Evolutionary conservation across 768 basidiomycete species (phyloP).

Genomic region (Serendipita sp.): DNA sequence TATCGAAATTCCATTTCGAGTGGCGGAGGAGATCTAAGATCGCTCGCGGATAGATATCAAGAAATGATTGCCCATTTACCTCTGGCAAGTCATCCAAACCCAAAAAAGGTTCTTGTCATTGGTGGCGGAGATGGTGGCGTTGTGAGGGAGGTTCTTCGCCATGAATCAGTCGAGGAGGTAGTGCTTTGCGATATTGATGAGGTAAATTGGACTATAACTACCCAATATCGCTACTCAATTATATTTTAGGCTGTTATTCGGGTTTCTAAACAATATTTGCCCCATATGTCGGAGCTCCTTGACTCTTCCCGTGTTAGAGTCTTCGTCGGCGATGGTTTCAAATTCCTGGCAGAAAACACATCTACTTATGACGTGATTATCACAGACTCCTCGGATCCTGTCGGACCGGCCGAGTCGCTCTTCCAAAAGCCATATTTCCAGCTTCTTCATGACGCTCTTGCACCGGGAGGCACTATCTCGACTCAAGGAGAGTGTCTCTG

Average conservation of each 20-base stretch:
- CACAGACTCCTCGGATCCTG: constrained; percentile 96
- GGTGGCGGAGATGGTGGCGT: constrained; percentile 98
- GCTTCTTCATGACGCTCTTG: constrained; percentile 76
- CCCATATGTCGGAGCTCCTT: constrained; percentile 81
- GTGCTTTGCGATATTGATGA: constrained; percentile 97
- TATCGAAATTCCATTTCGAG: constrained; percentile 11
- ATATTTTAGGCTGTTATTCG: constrained; percentile 66
- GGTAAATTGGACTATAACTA: constrained; percentile 23
- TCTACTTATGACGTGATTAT: constrained; percentile 91
- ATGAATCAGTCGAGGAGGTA: constrained; percentile 75
- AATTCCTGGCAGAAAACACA: constrained; percentile 80
- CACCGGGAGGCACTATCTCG: constrained; percentile 80
- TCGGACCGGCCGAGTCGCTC: constrained; percentile 83
- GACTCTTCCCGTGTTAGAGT: constrained; percentile 67
- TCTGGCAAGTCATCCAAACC: constrained; percentile 90
- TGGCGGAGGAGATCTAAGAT: neutral
- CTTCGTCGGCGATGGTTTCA: constrained; percentile 88
- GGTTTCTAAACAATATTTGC: constrained; percentile 83
- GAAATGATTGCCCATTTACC: constrained; percentile 99
- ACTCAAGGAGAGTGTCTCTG: constrained; percentile 94
- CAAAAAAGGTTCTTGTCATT: constrained; percentile 88
- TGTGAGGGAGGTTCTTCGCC: constrained; percentile 92
- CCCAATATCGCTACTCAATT: neutral
- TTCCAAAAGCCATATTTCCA: constrained; percentile 97
- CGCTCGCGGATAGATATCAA: constrained; percentile 50